phyloP scores from a whole-genome alignment of 176 grass and related monocot species.

The Olyra latifolia region DNA sequence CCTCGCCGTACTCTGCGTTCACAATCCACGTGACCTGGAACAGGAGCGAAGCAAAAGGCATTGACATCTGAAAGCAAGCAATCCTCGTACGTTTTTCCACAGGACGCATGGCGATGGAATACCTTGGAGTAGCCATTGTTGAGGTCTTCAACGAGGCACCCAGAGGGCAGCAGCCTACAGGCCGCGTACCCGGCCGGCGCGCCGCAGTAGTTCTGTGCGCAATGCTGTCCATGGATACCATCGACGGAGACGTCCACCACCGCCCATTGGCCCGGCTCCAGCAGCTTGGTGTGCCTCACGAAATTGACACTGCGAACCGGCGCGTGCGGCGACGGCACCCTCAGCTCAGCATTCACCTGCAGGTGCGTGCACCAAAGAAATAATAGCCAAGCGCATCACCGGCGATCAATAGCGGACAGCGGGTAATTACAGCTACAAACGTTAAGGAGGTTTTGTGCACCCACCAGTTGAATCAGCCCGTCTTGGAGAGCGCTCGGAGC shows the following conservation, averaged over 20 bases:
- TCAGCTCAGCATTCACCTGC: conserved; percentile 65
- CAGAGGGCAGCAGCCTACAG: conserved; percentile 40
- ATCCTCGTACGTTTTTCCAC: neutral
- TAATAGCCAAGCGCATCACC: neutral
- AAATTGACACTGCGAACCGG: conserved; percentile 44
- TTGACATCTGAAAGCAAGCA: neutral
- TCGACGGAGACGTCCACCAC: conserved; percentile 66
- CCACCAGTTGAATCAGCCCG: conserved; percentile 17
- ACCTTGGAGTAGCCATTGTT: conserved; percentile 38
- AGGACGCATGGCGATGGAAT: neutral
- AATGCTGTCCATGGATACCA: neutral
- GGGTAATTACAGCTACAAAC: too few species aligned
- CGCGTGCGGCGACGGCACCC: conserved; percentile 43
- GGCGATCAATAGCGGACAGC: too few species aligned
- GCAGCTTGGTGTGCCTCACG: conserved; percentile 44
- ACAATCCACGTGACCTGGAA: conserved; percentile 53
- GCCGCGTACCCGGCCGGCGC: neutral
- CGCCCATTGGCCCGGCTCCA: conserved; percentile 25
- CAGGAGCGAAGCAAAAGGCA: neutral
- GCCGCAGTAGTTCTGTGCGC: neutral
- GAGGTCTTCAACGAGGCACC: conserved; percentile 37
- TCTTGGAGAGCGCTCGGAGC: neutral
- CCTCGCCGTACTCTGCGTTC: conserved; percentile 31
- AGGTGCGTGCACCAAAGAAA: neutral
- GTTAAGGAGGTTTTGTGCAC: neutral